A percentile compares a stretch with the other conserved stretches of the same genome.
Conservation (phyloP, 1,284 basidiomycete species). For the Rhodotorula sp. region DNA sequence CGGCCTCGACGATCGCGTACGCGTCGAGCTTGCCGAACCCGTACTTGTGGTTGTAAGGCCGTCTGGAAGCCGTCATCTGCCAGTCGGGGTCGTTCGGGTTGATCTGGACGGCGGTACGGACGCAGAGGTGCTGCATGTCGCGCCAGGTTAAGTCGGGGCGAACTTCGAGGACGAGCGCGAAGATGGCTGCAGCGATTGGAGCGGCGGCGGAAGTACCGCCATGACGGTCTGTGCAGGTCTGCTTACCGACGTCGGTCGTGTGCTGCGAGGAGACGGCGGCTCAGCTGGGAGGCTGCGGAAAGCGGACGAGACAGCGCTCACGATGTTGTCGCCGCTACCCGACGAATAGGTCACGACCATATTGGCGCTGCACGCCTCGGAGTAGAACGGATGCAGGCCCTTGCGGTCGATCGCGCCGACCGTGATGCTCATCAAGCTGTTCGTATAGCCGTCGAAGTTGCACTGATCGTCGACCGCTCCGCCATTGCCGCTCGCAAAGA, state of each 20-base stretch:
- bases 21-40: constrained; percentile 91
- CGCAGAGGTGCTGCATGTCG: constrained; percentile 88
- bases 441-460: constrained; percentile 99
- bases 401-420: constrained; percentile 90
- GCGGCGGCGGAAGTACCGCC: constrained; percentile 98
- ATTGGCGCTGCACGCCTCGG: constrained; percentile 94
- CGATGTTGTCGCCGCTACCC: constrained; percentile 88
- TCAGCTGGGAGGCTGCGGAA: not conserved
- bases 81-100: constrained; percentile 92
- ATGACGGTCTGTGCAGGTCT: constrained; percentile 77
- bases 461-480: constrained; percentile 91
- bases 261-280: constrained; percentile 57
- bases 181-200: constrained; percentile 87
- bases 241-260: constrained; percentile 87
- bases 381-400: constrained; percentile 93
- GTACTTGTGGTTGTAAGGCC: constrained; percentile 93
- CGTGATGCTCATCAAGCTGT: constrained; percentile 94
- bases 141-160: constrained; percentile 94
- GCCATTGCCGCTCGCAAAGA: constrained; percentile 97
- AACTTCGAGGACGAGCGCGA: constrained; percentile 79
- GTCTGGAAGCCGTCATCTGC: constrained; percentile 77
- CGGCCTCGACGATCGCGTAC: constrained; percentile 74
- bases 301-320: constrained; percentile 52
- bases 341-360: constrained; percentile 95
- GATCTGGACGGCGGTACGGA: constrained; percentile 68